These are phyloP conservation scores for Apiospora koreana DNA, from an alignment of 2,329 filamentous ascomycete species.

Conservation along the genomic window DNA sequence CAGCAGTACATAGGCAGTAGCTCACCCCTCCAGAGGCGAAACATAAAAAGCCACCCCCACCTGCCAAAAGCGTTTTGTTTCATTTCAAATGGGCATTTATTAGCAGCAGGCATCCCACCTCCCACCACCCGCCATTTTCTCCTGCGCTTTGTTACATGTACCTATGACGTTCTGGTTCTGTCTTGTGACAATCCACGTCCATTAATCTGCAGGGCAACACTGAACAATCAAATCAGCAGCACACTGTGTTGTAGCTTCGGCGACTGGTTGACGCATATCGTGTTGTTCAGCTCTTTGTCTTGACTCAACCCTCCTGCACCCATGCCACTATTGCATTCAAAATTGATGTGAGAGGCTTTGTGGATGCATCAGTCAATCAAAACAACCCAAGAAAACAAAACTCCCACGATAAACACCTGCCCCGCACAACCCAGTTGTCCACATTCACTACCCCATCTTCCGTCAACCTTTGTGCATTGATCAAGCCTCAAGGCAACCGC, in stretches of 20 bases:
- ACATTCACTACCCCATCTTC: constrained; percentile 8
- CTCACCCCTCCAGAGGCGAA: background rate
- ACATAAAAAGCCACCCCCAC: constrained; percentile 1
- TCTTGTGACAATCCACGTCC: background rate
- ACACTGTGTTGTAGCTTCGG: background rate
- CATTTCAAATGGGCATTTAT: background rate
- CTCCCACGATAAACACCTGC: constrained; percentile 7
- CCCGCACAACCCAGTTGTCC: constrained; percentile 2
- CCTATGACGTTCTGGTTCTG: background rate
- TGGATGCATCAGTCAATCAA: constrained; percentile 1
- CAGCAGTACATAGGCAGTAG: too few relatives aligned
- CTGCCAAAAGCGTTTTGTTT: background rate
- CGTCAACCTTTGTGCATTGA: constrained; percentile 1
- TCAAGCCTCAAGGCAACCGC: constrained; percentile 1
- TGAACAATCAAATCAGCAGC: background rate
- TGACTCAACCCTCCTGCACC: background rate
- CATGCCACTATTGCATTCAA: background rate
- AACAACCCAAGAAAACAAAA: background rate
- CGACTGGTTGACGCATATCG: background rate
- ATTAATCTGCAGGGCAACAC: background rate
- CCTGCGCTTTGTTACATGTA: too few relatives aligned
- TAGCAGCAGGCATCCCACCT: background rate
- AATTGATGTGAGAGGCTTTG: background rate
- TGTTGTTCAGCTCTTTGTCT: background rate
- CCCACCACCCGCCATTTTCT: background rate